Base-by-base conservation (phyloP, 805 yeast genomes). In the Ogataea zsoltii region DNA sequence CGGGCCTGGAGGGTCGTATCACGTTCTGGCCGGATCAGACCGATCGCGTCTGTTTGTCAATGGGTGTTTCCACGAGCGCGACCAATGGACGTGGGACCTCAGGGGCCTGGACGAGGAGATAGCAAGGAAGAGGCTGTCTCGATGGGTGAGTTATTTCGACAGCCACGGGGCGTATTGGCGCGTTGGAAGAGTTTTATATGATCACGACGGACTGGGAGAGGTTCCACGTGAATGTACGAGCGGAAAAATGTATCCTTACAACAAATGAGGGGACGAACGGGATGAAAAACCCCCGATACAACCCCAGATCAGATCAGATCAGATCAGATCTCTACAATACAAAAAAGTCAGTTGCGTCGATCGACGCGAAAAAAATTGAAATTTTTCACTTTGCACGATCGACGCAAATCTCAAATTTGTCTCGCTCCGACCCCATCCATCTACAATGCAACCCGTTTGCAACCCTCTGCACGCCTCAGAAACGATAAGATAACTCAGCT, bases 11-110 rank as follows among this genome's bases (percentile, higher is more conserved):
- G 57, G 78, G 0, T 28, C 56, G 26, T 85, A 85, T 58, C 55
- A 69, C 9, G 65, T 72, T 33, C 75, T 85, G 55, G 74, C 82
- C 26, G 94, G 92, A 1, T 67, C 67, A 34, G 94, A 85, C 61
- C 77, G 80, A 32, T 82, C 89, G 2, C 66, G 91, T 23, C 85
- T 85, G 15, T 83, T 76, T 55, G 82, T 77, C 3, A 85, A 88
- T 1, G 91, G 91, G 2, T 85, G 90, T 55, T 79, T 85, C 47
- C 60, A 65, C 33, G 70, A 71, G 28, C 61, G 55, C 13, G 78
- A 76, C 28, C 85, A 85, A 55, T 71, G 72, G 49, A 84, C 91
- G 0, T 74, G 78, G 60, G 92, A 86, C 59, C 62, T 85, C 34
- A 65, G 91, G 29, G 89, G 84, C 0, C 63, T 85, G 17, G 80